Evolutionary conservation across 768 basidiomycete species (phyloP), one percentile per base, ranked within the genome.

Genomic region (Boletus sp.): DNA sequence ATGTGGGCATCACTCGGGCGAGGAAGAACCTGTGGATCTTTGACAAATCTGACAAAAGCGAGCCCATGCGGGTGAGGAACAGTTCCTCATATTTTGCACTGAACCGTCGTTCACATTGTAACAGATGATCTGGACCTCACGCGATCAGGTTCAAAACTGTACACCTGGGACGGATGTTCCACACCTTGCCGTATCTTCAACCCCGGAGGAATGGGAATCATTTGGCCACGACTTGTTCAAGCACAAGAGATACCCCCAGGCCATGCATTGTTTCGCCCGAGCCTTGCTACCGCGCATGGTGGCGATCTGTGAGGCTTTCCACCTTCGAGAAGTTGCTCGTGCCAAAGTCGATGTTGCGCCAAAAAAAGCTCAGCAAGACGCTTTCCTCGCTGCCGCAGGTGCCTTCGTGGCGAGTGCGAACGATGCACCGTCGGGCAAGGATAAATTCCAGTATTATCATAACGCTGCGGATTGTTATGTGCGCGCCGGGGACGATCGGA

Each of bases 1-100:
- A 89, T 52, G 87, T 89, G 3, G 87, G 85, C 0, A 78, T 87
- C 15, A 89, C 88, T 0, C 69, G 87, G 39, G 85, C 87, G 1
- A 76, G 83, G 38, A 84, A 83, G 52, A 84, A 86, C 47, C 62
- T 89, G 7, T 87, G 87, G 85, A 81, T 89, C 19, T 79, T 80
- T 1, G 88, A 89, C 64, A 75, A 72, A 33, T 87, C 85, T 0
- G 68, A 73, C 1, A 81, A 77, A 53, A 73, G 78, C 17, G 77
- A 81, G 39, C 77, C 84, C 2, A 83, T 87, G 80, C 72, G 76
- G 59, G 85, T 85, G 46, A 58, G 42, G 15, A 1, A 44, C 2
- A 2, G 4, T 21, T 25, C 7, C 11, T 13, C 5, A 17, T 3
- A 46, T 64, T 23, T 29, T 3, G 13, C n/a, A 6, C 29, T 27